phyloP scores from a whole-genome alignment of 108 stramenopile genomes.

The Skeletonema potamos region DNA sequence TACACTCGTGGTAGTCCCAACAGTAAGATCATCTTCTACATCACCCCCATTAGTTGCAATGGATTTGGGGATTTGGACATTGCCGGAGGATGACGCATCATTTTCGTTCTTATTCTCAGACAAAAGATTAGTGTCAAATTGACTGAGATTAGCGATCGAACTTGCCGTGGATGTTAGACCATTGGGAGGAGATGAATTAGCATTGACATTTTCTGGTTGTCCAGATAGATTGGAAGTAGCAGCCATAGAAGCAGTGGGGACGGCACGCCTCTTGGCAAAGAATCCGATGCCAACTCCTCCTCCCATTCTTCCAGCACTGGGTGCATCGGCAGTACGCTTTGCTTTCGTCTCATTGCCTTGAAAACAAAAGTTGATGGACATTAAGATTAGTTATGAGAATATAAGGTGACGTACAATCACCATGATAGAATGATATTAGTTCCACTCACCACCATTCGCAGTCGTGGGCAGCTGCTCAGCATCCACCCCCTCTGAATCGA shows the following conservation, averaged over 20 bases:
- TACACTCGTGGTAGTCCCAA: conserved; percentile 4
- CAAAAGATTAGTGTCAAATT: conserved; percentile 7
- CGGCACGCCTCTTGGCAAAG: conserved; percentile 9
- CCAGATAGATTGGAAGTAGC: not conserved
- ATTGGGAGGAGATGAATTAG: not conserved
- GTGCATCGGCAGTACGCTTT: conserved; percentile 4
- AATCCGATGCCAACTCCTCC: conserved; percentile 19
- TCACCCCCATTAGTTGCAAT: conserved; percentile 13
- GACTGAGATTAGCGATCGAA: conserved; percentile 15
- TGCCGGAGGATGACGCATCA: not conserved
- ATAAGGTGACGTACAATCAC: not conserved
- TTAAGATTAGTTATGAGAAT: not conserved
- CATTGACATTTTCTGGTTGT: not conserved
- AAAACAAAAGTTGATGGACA: not conserved
- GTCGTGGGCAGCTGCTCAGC: not conserved
- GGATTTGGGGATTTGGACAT: conserved; percentile 4
- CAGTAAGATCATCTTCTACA: conserved; percentile 23
- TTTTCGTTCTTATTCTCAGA: conserved; percentile 10
- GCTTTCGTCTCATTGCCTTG: not conserved
- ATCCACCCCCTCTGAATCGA: not conserved
- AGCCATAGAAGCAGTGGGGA: not conserved
- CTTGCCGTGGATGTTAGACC: not conserved
- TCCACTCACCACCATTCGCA: conserved; percentile 1
- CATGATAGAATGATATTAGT: not conserved
- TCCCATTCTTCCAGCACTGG: not conserved